Evolutionary conservation across 2,329 filamentous ascomycete genomes (phyloP), one percentile per base, ranked within the genome.

Genomic region (Colletotrichum noveboracense): DNA sequence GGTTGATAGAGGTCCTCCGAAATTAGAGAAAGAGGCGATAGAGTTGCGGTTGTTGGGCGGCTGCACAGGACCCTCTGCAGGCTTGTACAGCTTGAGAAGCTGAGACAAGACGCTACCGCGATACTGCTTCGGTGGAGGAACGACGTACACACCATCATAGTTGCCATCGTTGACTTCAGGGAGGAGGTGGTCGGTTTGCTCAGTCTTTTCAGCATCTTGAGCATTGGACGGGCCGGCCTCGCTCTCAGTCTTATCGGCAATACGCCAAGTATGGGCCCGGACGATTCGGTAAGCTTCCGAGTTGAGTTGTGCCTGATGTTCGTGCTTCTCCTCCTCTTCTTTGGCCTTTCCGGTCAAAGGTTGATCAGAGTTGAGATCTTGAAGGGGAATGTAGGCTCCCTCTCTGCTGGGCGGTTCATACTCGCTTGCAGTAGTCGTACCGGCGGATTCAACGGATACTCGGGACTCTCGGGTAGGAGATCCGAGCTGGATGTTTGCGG

Each of bases 41-140:
- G 74, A 75, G 43, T 34, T 69, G 78, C 77, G 60, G 78, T 80
- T 34, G 67, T 70, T 52, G 13, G 61, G 24, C 34, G 61, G 32
- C 34, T 24, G 34, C 32, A 34, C 34, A 24, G 32, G 32, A 8
- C n/a, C 73, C 62, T 86, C 84, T 2, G 82, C 76, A 5, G 84
- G 83, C 61, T 87, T 87, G 79, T 89, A 88, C 13, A 89, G 84
- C 80, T 86, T 87, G 58, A 89, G 76, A 2, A 89, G 84, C 76
- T 88, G 86, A 7, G 87, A 86, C 7, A 89, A 81, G 2, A 88
- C 85, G 68, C 87, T 85, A 21, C 86, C 85, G 4, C 87, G 86
- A 65, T 87, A 87, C 30, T 87, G 81, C 38, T 82, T 77, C 0
- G 87, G 87, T 6, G 84, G 79, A 6, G 86, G 84, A 3, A 88